Evolutionary conservation across 352 stramenopile genomes (phyloP), one percentile per base, ranked within the genome.

Genomic region (Pythium graminicola): DNA sequence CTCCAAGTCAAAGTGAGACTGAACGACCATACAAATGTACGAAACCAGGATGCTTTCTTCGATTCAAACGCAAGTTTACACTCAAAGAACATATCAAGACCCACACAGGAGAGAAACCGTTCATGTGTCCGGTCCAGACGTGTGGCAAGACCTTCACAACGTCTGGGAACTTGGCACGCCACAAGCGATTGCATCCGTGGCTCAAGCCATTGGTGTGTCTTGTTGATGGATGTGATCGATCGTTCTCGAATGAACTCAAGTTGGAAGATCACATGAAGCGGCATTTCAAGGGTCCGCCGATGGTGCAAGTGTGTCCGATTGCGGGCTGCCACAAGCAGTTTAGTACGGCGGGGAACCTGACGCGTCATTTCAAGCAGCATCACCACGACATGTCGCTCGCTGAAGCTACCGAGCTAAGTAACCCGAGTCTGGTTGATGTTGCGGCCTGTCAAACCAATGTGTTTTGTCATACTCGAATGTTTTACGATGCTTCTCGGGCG

Each of bases 51-150:
- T 86, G 72, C 50, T 52, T 40, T 19, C 69, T 63, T 14, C 74
- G 74, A 5, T 85, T 87, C 66, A 76, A 85, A 60, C 76, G 76
- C 60, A 82, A 82, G 45, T 87, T 84, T 60, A 87, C 80, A 32
- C 62, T 86, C 46, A 80, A 76, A 41, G 76, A 86, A 47, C 80
- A 91, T 54, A 72, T 85, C 54, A 91, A 91, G 73, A 91, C 78
- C 33, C 80, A 90, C 67, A 89, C 77, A 45, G 80, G 80, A 17
- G 77, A 89, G 61, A 78, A 87, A 53, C 77, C 80, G 5, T 74
- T 87, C 49, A 41, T 67, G 23, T 86, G 73, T 47, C 49, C 46
- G 9, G 65, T 68, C n/a, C 36, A 45, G 13, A 62, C 54, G 24
- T 91, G 81, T 52, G 62, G 62, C 54, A 86, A 86, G 70, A 69